phyloP scores from a whole-genome alignment of 2,329 filamentous ascomycete genomes.

The Byssoonygena ceratinophila region DNA sequence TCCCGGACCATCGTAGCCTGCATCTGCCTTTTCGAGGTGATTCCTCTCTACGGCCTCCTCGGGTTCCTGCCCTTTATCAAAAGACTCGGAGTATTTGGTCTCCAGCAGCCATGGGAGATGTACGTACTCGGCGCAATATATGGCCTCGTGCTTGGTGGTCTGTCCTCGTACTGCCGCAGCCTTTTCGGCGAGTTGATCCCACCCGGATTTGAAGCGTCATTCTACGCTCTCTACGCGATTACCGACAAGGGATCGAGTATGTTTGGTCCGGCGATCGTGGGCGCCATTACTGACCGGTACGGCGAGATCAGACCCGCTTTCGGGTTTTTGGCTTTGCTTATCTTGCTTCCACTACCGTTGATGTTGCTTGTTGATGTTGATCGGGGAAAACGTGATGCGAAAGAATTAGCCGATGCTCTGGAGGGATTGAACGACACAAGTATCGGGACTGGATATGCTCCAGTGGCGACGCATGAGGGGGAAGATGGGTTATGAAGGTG shows the following conservation, averaged over 20 bases:
- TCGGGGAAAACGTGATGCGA: slow-evolving; percentile 59
- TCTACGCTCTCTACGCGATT: slow-evolving; percentile 93
- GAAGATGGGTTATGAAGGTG: background rate
- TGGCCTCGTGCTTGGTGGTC: slow-evolving; percentile 83
- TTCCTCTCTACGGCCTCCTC: slow-evolving; percentile 80
- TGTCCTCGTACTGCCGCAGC: slow-evolving; percentile 83
- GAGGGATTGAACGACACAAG: slow-evolving; percentile 20
- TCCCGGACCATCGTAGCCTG: slow-evolving; percentile 88
- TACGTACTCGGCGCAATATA: slow-evolving; percentile 84
- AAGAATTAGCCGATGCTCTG: slow-evolving; percentile 49
- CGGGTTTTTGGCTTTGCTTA: slow-evolving; percentile 77
- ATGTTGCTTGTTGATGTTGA: slow-evolving; percentile 81
- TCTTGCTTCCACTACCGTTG: slow-evolving; percentile 71
- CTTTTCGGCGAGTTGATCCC: slow-evolving; percentile 91
- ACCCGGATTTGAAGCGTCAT: slow-evolving; percentile 85
- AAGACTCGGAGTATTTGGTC: slow-evolving; percentile 62
- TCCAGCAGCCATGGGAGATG: slow-evolving; percentile 97
- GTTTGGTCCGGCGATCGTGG: slow-evolving; percentile 89
- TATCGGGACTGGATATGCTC: background rate
- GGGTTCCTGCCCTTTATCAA: slow-evolving; percentile 76
- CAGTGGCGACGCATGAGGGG: slow-evolving; percentile 1
- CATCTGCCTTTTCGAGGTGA: slow-evolving; percentile 80
- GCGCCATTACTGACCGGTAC: slow-evolving; percentile 74
- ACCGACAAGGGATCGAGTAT: slow-evolving; percentile 93
- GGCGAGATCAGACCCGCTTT: slow-evolving; percentile 79